Percentiles rank a stretch among this genome's conserved stretches.
Conservation (phyloP, 78 protist genomes). For the Paratrimastix pyriformis region DNA sequence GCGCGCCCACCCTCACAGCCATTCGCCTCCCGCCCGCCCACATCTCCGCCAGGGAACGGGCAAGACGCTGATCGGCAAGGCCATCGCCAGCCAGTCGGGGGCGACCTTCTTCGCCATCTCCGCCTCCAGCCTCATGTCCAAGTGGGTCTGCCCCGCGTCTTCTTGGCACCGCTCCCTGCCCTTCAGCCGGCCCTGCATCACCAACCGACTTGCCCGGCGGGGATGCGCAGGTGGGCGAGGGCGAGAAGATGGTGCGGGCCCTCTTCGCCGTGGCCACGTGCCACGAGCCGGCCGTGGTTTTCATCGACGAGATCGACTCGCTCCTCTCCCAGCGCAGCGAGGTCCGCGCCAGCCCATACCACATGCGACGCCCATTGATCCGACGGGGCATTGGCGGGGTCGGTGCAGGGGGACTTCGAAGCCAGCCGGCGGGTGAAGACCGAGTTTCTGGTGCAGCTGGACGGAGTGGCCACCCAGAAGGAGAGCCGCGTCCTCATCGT, state of each 20-base stretch:
- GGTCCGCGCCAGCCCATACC: too few relatives aligned
- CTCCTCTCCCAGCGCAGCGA: too few relatives aligned
- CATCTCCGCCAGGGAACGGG: slow-evolving; percentile 28
- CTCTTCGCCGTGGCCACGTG: slow-evolving; percentile 71
- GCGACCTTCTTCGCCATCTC: slow-evolving; percentile 62
- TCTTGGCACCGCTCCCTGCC: neutral
- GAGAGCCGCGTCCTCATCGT: slow-evolving; percentile 26
- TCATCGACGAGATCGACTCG: slow-evolving; percentile 87
- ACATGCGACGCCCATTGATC: too few relatives aligned
- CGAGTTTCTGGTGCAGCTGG: slow-evolving; percentile 77
- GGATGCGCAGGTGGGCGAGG: slow-evolving; percentile 67
- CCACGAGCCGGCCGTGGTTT: slow-evolving; percentile 60
- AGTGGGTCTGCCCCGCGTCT: slow-evolving; percentile 34
- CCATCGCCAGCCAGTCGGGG: slow-evolving; percentile 44
- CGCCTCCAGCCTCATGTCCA: slow-evolving; percentile 57
- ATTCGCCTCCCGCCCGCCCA: too few relatives aligned
- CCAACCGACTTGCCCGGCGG: too few relatives aligned
- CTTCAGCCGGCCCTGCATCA: too few relatives aligned
- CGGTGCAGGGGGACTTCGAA: slow-evolving; percentile 67
- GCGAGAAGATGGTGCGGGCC: slow-evolving; percentile 76
- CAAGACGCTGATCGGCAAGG: slow-evolving; percentile 73
- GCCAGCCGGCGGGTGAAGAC: slow-evolving; percentile 67
- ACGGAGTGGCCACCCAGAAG: slow-evolving; percentile 40
- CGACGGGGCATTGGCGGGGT: too few relatives aligned
- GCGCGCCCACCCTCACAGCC: neutral